These are phyloP conservation scores for Funneliformis geosporum DNA, from an alignment of 192 early-diverging fungal genomes.

Conservation along the genomic window DNA sequence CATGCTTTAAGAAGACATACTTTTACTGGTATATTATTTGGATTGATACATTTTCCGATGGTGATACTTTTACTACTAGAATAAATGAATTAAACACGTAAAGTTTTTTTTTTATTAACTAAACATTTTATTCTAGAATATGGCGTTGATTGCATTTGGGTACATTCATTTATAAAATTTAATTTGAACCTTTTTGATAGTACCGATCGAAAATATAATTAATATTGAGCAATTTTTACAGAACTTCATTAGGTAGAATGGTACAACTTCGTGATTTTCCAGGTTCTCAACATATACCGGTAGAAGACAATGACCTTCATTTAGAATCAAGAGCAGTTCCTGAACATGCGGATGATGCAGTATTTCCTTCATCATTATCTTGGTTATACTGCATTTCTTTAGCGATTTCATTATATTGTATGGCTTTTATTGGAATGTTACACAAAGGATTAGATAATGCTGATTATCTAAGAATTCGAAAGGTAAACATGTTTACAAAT, in stretches of 20 bases:
- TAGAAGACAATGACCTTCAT: not conserved
- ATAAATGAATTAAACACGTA: not conserved
- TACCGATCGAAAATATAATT: not conserved
- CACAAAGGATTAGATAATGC: constrained; percentile 34
- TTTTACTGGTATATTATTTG: constrained; percentile 37
- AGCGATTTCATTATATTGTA: constrained; percentile 22
- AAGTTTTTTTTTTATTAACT: not conserved
- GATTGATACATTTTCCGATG: constrained; percentile 36
- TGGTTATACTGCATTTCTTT: constrained; percentile 29
- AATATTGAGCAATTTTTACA: not conserved
- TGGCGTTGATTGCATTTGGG: constrained; percentile 30
- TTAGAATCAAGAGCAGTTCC: too few species aligned
- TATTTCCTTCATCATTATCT: not conserved
- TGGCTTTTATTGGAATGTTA: constrained; percentile 31
- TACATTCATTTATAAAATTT: not conserved
- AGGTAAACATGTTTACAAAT: constrained; percentile 12
- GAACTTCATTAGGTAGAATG: constrained; percentile 3
- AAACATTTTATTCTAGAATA: not conserved
- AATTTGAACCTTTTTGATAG: not conserved
- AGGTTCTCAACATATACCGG: not conserved
- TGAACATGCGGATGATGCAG: not conserved
- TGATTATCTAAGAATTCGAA: constrained; percentile 27
- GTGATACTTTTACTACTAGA: not conserved
- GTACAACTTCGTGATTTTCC: constrained; percentile 25
- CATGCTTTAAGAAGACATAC: constrained; percentile 43